Conservation (phyloP, 2,329 filamentous ascomycete genomes). For the Juglanconis oblonga region DNA sequence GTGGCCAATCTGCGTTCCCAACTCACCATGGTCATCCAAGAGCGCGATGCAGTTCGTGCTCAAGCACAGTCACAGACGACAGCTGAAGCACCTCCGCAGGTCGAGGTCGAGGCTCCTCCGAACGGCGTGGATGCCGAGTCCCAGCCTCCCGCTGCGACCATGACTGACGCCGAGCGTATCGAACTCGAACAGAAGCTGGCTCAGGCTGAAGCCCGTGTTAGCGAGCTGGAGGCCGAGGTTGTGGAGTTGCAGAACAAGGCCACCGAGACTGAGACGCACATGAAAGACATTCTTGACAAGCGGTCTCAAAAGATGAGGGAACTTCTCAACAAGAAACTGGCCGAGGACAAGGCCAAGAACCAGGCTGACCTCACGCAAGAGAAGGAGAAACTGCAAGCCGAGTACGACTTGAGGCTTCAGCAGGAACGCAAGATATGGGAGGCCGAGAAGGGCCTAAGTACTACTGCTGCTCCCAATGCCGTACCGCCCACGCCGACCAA, state of each 20-base stretch:
- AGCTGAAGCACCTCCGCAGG: constrained; percentile 19
- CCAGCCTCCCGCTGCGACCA: constrained; percentile 23
- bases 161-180: constrained; percentile 58
- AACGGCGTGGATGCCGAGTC: constrained; percentile 24
- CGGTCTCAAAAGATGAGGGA: constrained; percentile 69
- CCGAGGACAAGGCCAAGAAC: constrained; percentile 56
- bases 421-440: constrained; percentile 63
- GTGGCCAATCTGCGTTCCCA: constrained; percentile 54
- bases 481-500: constrained; percentile 38
- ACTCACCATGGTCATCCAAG: constrained; percentile 58
- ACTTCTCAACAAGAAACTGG: constrained; percentile 66
- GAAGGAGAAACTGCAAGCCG: constrained; percentile 49
- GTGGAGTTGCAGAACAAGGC: constrained; percentile 63
- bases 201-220: constrained; percentile 57
- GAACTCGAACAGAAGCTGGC: constrained; percentile 61
- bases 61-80: constrained; percentile 29
- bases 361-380: constrained; percentile 49
- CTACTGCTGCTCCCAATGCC: background rate
- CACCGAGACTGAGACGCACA: constrained; percentile 61
- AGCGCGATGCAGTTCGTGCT: constrained; percentile 61
- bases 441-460: constrained; percentile 42
- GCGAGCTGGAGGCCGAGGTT: constrained; percentile 63
- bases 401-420: constrained; percentile 50
- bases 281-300: constrained; percentile 59
- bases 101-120: constrained; percentile 25